Evolutionary conservation across 2,329 filamentous ascomycete genomes (phyloP).

Genomic region (Tricladium varicosporioides): DNA sequence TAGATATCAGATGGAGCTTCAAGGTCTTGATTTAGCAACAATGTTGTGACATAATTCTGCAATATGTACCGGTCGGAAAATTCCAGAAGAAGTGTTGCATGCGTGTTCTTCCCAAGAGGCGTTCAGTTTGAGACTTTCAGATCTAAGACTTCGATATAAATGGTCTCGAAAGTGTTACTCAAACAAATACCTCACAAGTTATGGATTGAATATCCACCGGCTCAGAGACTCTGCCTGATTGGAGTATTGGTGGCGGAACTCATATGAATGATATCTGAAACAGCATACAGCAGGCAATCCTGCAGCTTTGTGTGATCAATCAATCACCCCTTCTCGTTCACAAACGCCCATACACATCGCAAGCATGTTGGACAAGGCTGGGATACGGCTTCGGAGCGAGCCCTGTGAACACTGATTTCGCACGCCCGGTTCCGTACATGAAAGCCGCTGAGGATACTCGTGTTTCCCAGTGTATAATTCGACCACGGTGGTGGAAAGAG

Average conservation of each 20-base stretch:
- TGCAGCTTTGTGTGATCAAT: constrained; percentile 21
- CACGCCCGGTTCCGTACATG: not conserved
- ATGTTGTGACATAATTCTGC: too few relatives aligned
- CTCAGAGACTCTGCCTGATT: constrained; percentile 16
- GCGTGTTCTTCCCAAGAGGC: too few relatives aligned
- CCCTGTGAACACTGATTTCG: constrained; percentile 1
- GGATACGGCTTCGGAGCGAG: not conserved
- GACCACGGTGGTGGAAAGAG: not conserved
- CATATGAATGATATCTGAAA: constrained; percentile 21
- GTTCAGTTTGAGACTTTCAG: too few relatives aligned
- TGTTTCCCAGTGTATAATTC: not conserved
- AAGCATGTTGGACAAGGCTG: not conserved
- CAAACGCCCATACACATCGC: not conserved
- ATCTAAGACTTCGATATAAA: not conserved
- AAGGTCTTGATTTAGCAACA: too few relatives aligned
- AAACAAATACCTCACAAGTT: not conserved
- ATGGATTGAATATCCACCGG: not conserved
- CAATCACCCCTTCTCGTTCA: constrained; percentile 15
- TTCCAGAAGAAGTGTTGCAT: too few relatives aligned
- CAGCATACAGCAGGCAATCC: constrained; percentile 19
- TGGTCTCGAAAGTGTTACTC: not conserved
- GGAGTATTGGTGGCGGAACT: constrained; percentile 13
- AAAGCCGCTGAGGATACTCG: not conserved
- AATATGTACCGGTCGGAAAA: too few relatives aligned
- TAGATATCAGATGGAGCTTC: too few relatives aligned